Base-by-base conservation (phyloP, 352 stramenopile species). In the Pythium pyrilobum region DNA sequence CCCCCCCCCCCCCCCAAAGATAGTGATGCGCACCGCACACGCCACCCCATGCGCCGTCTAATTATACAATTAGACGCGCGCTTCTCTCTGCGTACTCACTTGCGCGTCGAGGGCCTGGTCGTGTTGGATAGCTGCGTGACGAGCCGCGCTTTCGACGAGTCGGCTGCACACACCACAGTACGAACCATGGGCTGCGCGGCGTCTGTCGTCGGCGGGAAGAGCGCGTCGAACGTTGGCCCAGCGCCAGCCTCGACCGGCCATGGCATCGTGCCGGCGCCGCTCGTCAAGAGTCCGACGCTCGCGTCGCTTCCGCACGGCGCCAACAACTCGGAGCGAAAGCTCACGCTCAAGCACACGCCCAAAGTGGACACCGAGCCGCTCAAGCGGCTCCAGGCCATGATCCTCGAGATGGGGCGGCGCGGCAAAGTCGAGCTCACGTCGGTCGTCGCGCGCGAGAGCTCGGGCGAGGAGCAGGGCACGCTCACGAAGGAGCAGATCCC, bases 391-490 rank as follows among this genome's bases (percentile, higher is more conserved):
- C 63, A 75, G 48, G 52, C 56, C 20, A 64, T 89, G 29, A 74
- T 85, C 21, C 45, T 78, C 5, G 71, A 80, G 12, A 85, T 87
- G 73, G 71, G 59, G 13, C 62, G 60, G 11, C 77, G 52, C 0
- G 75, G 73, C 10, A 66, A 67, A 52, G 51, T 89, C 21, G 75
- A 89, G 47, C 72, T 89, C 41, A 89, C 77, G 46, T 89, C 77
- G 1, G 57, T 77, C 3, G 53, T 72, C 2, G 75, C 71, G 20
- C 62, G 56, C 9, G 75, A 85, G 47, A 66, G 62, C 31, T 71
- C 67, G 1, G 64, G 57, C 3, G 40, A 67, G 24, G 57, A 64
- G 13, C 63, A 49, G 4, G 80, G 77, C 4, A 89, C 77, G 12
- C 64, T 91, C 23, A 85, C 67, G 1, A 66, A 71, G 7, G 51